phyloP scores from a whole-genome alignment of 805 yeast genomes.

The Priceomyces medius region DNA sequence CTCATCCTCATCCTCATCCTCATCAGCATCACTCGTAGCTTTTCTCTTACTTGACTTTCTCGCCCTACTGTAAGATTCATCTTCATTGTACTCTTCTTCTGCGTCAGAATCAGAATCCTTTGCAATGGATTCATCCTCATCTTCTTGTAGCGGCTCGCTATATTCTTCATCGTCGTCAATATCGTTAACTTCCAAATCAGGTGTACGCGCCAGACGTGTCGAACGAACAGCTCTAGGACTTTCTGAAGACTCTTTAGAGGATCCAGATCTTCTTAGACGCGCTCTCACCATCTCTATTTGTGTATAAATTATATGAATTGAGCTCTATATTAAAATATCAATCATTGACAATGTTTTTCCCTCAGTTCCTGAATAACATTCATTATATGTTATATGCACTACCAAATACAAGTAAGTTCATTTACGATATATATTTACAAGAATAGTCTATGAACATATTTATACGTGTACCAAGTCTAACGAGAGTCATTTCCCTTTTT shows the following conservation, averaged over 20 bases:
- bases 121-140: conserved; percentile 12
- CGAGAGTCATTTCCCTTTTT: too few species aligned
- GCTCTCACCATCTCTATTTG: background rate
- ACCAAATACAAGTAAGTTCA: too few species aligned
- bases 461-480: too few species aligned
- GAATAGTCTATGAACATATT: conserved; percentile 1
- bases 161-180: conserved; percentile 26
- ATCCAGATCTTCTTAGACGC: background rate
- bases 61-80: conserved; percentile 3
- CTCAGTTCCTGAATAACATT: too few species aligned
- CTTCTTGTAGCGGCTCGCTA: conserved; percentile 16
- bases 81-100: conserved; percentile 25
- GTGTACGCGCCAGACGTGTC: background rate
- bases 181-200: background rate
- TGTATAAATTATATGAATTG: background rate
- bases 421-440: conserved; percentile 1
- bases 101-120: conserved; percentile 22
- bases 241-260: background rate
- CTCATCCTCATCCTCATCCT: conserved; percentile 22
- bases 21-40: conserved; percentile 19
- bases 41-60: conserved; percentile 22
- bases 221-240: background rate
- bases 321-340: background rate
- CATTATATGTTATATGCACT: too few species aligned
- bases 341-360: background rate